Evolutionary conservation across 805 yeast species (phyloP).

Genomic region (Yamadazyma kitorensis): DNA sequence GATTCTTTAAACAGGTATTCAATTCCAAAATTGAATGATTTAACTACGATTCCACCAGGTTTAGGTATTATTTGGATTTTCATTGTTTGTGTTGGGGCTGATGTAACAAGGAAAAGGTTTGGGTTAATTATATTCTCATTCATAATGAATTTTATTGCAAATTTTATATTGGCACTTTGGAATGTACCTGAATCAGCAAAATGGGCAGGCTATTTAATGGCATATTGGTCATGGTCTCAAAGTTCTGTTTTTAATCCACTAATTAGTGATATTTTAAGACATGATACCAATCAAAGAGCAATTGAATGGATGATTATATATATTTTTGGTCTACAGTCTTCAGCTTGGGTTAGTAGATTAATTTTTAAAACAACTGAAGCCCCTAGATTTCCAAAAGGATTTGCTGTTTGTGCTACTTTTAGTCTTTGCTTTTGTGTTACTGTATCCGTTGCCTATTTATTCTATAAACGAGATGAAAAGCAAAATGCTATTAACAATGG

Average conservation of each 20-base stretch:
- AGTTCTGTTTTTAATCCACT: constrained; percentile 20
- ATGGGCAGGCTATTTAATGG: constrained; percentile 18
- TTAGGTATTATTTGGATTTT: constrained; percentile 53
- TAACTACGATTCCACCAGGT: constrained; percentile 57
- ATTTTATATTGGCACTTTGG: constrained; percentile 19
- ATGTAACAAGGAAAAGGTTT: constrained; percentile 33
- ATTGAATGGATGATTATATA: constrained; percentile 19
- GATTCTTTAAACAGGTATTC: constrained; percentile 34
- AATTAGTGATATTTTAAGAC: constrained; percentile 18
- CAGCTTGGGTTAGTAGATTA: constrained; percentile 30
- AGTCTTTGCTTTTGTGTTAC: constrained; percentile 23
- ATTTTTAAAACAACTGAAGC: constrained; percentile 51
- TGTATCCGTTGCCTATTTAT: constrained; percentile 26
- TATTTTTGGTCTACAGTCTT: constrained; percentile 23
- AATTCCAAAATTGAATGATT: constrained; percentile 44
- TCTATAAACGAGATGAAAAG: constrained; percentile 52
- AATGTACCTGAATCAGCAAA: constrained; percentile 18
- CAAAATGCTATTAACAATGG: constrained; percentile 46
- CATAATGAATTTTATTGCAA: constrained; percentile 18
- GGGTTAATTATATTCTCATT: constrained; percentile 18
- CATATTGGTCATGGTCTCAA: constrained; percentile 21
- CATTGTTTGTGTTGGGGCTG: constrained; percentile 49
- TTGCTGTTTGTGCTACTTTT: constrained; percentile 41
- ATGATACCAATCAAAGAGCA: constrained; percentile 19
- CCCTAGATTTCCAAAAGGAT: constrained; percentile 51